phyloP scores from a whole-genome alignment of 2,329 filamentous ascomycete genomes.

The Annulohypoxylon truncatum region DNA sequence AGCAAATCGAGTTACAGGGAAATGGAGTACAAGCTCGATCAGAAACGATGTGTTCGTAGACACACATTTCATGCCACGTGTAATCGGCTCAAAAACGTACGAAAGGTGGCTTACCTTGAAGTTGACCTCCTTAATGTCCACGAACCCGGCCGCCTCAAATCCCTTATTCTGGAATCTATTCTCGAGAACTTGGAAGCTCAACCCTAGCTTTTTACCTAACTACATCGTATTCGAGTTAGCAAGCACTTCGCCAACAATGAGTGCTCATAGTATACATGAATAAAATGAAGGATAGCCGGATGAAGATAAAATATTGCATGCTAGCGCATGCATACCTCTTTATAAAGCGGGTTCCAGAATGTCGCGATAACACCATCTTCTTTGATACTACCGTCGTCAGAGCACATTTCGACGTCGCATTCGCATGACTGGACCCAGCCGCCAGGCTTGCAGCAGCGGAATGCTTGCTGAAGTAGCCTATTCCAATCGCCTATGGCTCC shows the following conservation, averaged over 20 bases:
- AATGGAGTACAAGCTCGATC: background rate
- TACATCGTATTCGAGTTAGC: background rate
- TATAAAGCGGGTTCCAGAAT: constrained; percentile 51
- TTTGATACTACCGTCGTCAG: constrained; percentile 42
- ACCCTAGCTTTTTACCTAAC: constrained; percentile 51
- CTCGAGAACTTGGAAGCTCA: constrained; percentile 62
- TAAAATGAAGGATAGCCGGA: background rate
- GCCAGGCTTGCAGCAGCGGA: constrained; percentile 60
- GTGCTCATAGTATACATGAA: background rate
- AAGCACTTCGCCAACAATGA: background rate
- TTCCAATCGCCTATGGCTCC: constrained; percentile 58
- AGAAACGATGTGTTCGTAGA: background rate
- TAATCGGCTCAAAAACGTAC: background rate
- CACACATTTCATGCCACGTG: background rate
- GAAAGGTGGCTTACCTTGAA: constrained; percentile 56
- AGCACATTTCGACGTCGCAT: constrained; percentile 30
- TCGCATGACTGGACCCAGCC: constrained; percentile 49
- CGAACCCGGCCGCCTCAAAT: constrained; percentile 67
- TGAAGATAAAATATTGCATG: background rate
- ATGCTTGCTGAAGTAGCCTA: constrained; percentile 61
- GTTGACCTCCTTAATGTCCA: constrained; percentile 63
- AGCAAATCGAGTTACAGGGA: background rate
- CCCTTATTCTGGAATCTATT: constrained; percentile 62
- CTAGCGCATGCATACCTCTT: constrained; percentile 19
- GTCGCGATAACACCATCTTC: constrained; percentile 30